Evolutionary conservation across 371 early-diverging fungal genomes (phyloP), one percentile per base, ranked within the genome.

Genomic region (Rhizomucor pusillus): DNA sequence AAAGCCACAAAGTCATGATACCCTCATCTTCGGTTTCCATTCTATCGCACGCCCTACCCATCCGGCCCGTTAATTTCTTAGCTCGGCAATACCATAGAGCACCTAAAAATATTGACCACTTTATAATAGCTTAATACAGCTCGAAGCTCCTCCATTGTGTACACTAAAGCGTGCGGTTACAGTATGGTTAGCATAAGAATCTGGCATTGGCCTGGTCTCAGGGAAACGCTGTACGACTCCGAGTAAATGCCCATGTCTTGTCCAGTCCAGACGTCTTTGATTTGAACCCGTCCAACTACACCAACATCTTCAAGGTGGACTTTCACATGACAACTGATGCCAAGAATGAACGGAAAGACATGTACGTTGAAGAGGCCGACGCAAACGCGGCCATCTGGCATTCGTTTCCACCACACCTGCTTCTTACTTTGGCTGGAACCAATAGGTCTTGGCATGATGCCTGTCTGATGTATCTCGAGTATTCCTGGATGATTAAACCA

Each of bases 1-100:
- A 89, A 87, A 40, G 86, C 83, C 1, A 71, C 63, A 43, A 69
- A 57, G 39, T 54, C 54, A 39, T 64, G 58, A 56, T 55, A 40
- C 58, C 57, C 47, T 39, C 20, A 16, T 22, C 16, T 40, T 43
- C 43, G 0, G 22, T 13, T 25, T n/a, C 22, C 33, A 13, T 29
- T 24, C 29, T 45, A 18, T 10, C 3, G 7, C 29, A 7, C 29
- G 29, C 7, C 29, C 7, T 29, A 3, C 29, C 29, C 7, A 29
- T 7, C 29, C 29, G 7, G 29, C 3, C 29, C 7, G 3, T 29
- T 29, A 29, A 29, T 29, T 29, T 7, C 29, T 29, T 29, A 29
- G 29, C 29, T 29, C 29, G 7, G 7, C 7, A 29, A 29, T 29
- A 29, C 29, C 29, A 29, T 29, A 29, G 29, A 29, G 29, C 29